Evolutionary conservation across 768 basidiomycete species (phyloP).

Genomic region (Mycena capillaripes): DNA sequence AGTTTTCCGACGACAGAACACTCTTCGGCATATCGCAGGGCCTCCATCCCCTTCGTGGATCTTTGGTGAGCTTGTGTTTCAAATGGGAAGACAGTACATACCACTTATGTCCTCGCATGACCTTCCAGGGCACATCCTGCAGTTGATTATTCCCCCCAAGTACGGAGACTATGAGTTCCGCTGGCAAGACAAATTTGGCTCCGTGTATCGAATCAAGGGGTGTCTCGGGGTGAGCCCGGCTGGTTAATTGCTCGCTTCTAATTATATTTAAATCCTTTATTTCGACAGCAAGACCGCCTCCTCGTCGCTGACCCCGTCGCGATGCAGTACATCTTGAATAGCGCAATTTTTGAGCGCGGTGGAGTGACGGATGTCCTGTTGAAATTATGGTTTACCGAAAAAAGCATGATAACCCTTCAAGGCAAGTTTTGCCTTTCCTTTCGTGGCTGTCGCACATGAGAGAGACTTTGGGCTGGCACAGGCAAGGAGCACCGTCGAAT

Average conservation of each 20-base stretch:
- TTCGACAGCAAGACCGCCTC: slow-evolving; percentile 18
- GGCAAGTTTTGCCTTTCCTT: background rate
- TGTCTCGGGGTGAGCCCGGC: slow-evolving; percentile 21
- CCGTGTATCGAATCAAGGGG: slow-evolving; percentile 15
- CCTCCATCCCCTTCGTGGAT: slow-evolving; percentile 23
- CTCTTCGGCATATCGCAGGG: slow-evolving; percentile 3
- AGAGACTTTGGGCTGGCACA: background rate
- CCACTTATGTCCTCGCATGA: background rate
- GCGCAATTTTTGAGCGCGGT: background rate
- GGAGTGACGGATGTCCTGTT: background rate
- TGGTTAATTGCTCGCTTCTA: too few species aligned
- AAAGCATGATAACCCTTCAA: background rate
- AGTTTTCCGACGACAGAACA: slow-evolving; percentile 7
- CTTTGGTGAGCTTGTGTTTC: slow-evolving; percentile 2
- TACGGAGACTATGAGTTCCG: slow-evolving; percentile 22
- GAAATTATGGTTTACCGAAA: background rate
- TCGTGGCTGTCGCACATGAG: background rate
- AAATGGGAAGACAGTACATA: background rate
- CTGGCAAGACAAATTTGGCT: slow-evolving; percentile 3
- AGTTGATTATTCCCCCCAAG: background rate
- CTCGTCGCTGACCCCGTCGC: slow-evolving; percentile 16
- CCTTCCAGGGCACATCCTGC: slow-evolving; percentile 10
- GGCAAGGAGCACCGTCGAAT: slow-evolving; percentile 4
- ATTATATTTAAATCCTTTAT: background rate
- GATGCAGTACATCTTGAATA: slow-evolving; percentile 15